Percentiles rank a stretch among this genome's conserved stretches.
Conservation (phyloP, 495 filamentous ascomycete genomes). For the Hypoxylon subgilvum region DNA sequence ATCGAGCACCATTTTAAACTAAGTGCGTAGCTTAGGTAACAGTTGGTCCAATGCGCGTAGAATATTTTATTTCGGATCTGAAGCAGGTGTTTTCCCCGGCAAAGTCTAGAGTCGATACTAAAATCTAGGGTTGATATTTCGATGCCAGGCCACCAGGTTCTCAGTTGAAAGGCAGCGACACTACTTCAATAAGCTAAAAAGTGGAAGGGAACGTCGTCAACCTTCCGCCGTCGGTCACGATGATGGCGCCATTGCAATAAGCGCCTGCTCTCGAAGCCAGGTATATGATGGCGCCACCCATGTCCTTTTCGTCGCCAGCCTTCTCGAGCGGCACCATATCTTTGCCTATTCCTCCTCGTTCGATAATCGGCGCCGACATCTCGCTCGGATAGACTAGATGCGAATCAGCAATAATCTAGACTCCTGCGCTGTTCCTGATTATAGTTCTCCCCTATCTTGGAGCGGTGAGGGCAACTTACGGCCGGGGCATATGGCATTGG, state of each 20-base stretch:
- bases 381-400: conserved; percentile 66
- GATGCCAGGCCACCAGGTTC: not conserved
- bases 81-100: no score
- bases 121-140: not conserved
- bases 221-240: conserved; percentile 67
- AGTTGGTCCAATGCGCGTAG: no score
- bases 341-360: conserved; percentile 40
- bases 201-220: conserved; percentile 60
- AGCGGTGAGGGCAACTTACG: conserved; percentile 49
- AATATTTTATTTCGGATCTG: no score
- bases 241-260: conserved; percentile 66
- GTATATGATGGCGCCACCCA: conserved; percentile 67
- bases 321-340: conserved; percentile 57
- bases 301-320: conserved; percentile 61
- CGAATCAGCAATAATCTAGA: not conserved
- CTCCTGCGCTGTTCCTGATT: not conserved
- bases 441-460: not conserved
- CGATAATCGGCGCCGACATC: conserved; percentile 60
- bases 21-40: no score
- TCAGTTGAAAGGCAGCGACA: not conserved
- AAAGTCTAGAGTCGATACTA: no score
- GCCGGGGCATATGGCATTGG: conserved; percentile 72
- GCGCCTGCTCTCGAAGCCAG: conserved; percentile 67
- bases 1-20: no score
- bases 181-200: conserved; percentile 47